phyloP scores from a whole-genome alignment of 2,329 filamentous ascomycete species.

The Ophiostoma triangulosporum region DNA sequence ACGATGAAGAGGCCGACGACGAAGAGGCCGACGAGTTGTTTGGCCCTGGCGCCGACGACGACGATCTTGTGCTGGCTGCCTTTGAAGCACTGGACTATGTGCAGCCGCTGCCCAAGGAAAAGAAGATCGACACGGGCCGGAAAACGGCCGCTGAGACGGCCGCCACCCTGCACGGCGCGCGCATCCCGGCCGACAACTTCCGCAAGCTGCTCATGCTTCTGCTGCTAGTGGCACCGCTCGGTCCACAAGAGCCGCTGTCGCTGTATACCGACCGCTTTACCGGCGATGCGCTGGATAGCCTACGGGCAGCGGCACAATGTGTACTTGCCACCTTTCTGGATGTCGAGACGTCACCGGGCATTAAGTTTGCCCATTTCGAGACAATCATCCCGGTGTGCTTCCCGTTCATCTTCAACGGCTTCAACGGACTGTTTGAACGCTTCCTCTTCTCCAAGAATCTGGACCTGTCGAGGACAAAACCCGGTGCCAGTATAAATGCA shows the following conservation, averaged over 20 bases:
- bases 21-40: slow-evolving; percentile 20
- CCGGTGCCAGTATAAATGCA: neutral
- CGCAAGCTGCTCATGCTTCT: slow-evolving; percentile 57
- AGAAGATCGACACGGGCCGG: slow-evolving; percentile 33
- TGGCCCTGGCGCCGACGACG: slow-evolving; percentile 20
- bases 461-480: slow-evolving; percentile 42
- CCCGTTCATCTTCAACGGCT: slow-evolving; percentile 53
- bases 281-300: slow-evolving; percentile 40
- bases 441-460: slow-evolving; percentile 64
- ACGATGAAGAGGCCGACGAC: slow-evolving; percentile 25
- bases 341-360: slow-evolving; percentile 48
- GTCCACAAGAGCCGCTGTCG: slow-evolving; percentile 50
- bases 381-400: slow-evolving; percentile 44
- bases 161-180: slow-evolving; percentile 44
- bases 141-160: slow-evolving; percentile 18
- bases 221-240: slow-evolving; percentile 50
- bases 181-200: slow-evolving; percentile 63
- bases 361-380: slow-evolving; percentile 49
- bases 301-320: slow-evolving; percentile 48
- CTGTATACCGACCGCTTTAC: slow-evolving; percentile 43
- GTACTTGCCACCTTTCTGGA: slow-evolving; percentile 53
- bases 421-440: slow-evolving; percentile 58
- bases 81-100: slow-evolving; percentile 54
- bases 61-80: slow-evolving; percentile 54
- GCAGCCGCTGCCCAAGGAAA: slow-evolving; percentile 21